phyloP scores from a whole-genome alignment of 345 rosid genomes.

The Dimocarpus longan region DNA sequence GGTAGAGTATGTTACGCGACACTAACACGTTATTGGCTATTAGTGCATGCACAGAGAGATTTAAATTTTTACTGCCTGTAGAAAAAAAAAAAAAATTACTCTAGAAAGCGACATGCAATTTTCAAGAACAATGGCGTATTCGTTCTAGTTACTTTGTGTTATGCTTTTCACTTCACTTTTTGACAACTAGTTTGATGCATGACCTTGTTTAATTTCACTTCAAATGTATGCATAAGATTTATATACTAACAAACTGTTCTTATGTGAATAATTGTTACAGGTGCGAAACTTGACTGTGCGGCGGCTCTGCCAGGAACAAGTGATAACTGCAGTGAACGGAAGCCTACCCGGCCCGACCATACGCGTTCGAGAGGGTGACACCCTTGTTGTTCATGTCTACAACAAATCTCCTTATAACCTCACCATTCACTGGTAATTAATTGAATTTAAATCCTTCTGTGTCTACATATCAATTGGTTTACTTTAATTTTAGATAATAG shows the following conservation, averaged over 20 bases:
- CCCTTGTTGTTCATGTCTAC: constrained; percentile 65
- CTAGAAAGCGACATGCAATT: too few relatives aligned
- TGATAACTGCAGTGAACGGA: constrained; percentile 75
- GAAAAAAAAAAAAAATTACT: too few relatives aligned
- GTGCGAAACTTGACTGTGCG: constrained; percentile 61
- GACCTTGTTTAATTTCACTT: background rate
- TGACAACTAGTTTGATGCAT: background rate
- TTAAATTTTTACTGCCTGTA: too few relatives aligned
- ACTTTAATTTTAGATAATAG: background rate
- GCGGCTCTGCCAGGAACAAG: constrained; percentile 59
- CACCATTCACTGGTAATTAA: constrained; percentile 79
- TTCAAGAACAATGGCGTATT: too few relatives aligned
- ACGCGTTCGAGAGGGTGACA: constrained; percentile 70
- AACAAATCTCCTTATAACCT: constrained; percentile 85
- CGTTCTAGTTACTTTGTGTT: too few relatives aligned
- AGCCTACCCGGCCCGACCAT: constrained; percentile 78
- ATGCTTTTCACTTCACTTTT: background rate
- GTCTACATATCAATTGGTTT: too few relatives aligned
- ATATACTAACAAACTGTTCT: background rate
- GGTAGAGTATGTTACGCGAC: background rate
- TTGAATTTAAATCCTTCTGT: background rate
- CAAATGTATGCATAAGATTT: too few relatives aligned
- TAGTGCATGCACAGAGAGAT: too few relatives aligned
- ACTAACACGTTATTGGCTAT: too few relatives aligned
- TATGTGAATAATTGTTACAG: constrained; percentile 33